Evolutionary conservation across 768 basidiomycete species (phyloP), one percentile per base, ranked within the genome.

Genomic region (Ramaria sp.): DNA sequence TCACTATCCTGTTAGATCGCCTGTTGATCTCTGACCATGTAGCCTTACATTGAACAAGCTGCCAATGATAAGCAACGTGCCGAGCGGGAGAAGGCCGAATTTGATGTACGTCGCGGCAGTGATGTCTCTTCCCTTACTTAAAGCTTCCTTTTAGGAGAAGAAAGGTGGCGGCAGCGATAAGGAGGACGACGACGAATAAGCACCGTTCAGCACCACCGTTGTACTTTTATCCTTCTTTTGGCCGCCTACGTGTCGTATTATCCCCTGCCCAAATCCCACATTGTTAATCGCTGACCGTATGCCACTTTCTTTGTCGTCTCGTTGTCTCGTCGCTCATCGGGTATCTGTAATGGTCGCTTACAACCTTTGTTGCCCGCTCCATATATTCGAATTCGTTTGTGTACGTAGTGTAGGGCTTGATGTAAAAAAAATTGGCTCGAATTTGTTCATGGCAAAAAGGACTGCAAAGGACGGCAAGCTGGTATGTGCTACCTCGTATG

Each of bases 21-120:
- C 38, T 39, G 18, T 52, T 15, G 24, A 39, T 28, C 32, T 37
- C 9, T 36, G 25, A 62, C 52, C 58, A 6, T 56, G 28, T 58
- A 94, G 92, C 92, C 91, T 15, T 98, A 95, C 73, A 61, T 85
- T 56, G 87, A 91, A 52, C 80, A 85, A 68, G 94, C 95, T 45
- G 80, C 83, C 38, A 76, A 77, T 53, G 94, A 97, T 72, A 97
- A 96, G 77, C 66, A 73, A 57, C 79, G 94, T 50, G 90, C 89
- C 28, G 92, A 91, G 62, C 77, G 82, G 55, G 89, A 91, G 67
- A 89, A 88, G 67, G 68, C 69, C 47, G 68, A 66, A 3, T 62
- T 73, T 62, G 65, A 73, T 43, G 75, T 77, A 55, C 53, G 73
- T 67, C 49, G 48, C 3, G 2, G 15, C n/a, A 56, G 6, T 24